Base-by-base conservation (phyloP, 2,329 filamentous ascomycete species). In the Tricladium varicosporioides region DNA sequence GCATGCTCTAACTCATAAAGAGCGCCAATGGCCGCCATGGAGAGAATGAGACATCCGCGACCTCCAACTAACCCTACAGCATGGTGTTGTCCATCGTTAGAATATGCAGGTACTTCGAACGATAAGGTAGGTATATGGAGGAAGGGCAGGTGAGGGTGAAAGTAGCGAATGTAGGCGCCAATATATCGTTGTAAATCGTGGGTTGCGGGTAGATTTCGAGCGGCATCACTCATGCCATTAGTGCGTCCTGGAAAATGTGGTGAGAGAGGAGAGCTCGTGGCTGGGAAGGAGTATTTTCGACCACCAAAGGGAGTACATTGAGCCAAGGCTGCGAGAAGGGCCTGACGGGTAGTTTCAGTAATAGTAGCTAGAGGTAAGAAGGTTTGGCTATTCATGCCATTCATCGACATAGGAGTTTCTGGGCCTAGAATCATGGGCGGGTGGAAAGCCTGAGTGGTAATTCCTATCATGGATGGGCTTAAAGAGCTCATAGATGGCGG, bases 101-200 rank as follows among this genome's bases (percentile, higher is more conserved):
- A 80, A 63, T 85, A 85, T 48, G 88, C 80, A 51, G 89, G 82
- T 51, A 89, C 83, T 68, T 96, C 91, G 75, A 97, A 97, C 44
- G 92, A 92, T 61, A 97, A 79, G 14, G 93, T 96, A 52, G 92
- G 87, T 64, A 96, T 84, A 74, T 97, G 93, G 60, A 96, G 78
- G 73, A 97, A 96, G n/a, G 94, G 93, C 60, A 96, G 75, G 71
- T 97, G 93, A 18, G 93, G 93, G 70, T 97, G 92, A 73, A 96
- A 96, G 72, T 91, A 96, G 63, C 86, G 86, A 67, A 97, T 85
- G 74, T 97, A 97, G 58, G 92, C 88, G 63, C 86, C 86, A 61
- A 97, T 89, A 73, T 92, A 97, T 71, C 91, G 88, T 72, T 95
- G 92, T 60, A 97, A 84, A 70, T 97, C 91, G 69, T 83, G 80